A percentile compares a stretch with the other conserved stretches of the same genome.
Evolutionary conservation across 2,329 filamentous ascomycete species (phyloP).

Genomic region (Xylariaceae sp.): DNA sequence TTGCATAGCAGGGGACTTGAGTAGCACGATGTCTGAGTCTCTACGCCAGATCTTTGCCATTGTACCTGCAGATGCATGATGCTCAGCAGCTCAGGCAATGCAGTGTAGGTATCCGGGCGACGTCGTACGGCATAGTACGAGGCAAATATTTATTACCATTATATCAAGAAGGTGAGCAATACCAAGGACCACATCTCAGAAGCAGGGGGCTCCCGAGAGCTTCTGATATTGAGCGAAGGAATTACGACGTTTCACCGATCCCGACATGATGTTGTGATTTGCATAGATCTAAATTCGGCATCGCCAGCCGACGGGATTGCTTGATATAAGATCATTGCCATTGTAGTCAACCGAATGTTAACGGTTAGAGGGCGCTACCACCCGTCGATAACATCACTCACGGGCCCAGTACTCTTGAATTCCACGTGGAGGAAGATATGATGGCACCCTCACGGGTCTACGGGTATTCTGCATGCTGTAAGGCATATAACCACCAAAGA

Average conservation of each 20-base stretch:
- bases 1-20: neutral
- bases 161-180: constrained; percentile 14
- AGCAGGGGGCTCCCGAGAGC: neutral
- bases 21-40: constrained; percentile 4
- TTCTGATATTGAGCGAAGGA: neutral
- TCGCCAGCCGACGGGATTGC: neutral
- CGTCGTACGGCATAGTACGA: constrained; percentile 23
- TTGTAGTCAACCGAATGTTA: neutral
- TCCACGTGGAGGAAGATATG: constrained; percentile 10
- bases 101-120: constrained; percentile 18
- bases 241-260: constrained; percentile 14
- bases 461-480: neutral
- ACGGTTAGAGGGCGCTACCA: neutral
- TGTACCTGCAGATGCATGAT: constrained; percentile 22
- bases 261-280: neutral
- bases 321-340: neutral
- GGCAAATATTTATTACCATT: constrained; percentile 1
- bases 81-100: constrained; percentile 3
- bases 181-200: neutral
- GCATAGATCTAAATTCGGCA: constrained; percentile 3
- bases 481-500: neutral
- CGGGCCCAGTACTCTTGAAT: neutral
- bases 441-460: neutral
- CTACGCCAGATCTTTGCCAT: constrained; percentile 8
- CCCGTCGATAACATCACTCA: no score